Conservation (phyloP, 352 stramenopile genomes). For the Achlya hypogyna region DNA sequence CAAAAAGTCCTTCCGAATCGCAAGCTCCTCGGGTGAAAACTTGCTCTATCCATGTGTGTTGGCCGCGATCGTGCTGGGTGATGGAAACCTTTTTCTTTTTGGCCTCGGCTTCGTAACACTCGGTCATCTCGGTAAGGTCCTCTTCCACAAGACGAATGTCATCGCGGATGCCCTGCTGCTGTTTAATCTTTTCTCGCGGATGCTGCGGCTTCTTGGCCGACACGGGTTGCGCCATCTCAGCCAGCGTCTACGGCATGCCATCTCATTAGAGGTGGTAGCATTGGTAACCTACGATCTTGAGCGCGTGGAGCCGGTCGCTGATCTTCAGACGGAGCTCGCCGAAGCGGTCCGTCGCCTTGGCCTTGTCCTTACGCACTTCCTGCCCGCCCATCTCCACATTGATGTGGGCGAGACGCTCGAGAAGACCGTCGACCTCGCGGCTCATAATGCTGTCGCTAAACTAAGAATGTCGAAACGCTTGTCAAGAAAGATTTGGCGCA, state of each 20-base stretch:
- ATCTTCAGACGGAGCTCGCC: conserved; percentile 76
- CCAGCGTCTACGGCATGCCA: conserved; percentile 36
- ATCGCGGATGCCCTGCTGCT: conserved; percentile 72
- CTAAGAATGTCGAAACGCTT: not conserved
- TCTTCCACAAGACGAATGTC: conserved; percentile 62
- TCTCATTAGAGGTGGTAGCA: not conserved
- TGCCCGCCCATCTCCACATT: conserved; percentile 74
- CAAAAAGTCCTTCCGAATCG: conserved; percentile 71
- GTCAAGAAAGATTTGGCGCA: not conserved
- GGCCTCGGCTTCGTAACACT: conserved; percentile 54
- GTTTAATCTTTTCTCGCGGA: conserved; percentile 63
- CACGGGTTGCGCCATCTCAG: conserved; percentile 46
- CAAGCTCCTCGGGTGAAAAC: conserved; percentile 56
- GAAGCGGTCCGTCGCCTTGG: conserved; percentile 56
- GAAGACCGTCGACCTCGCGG: conserved; percentile 54
- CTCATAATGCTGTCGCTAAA: conserved; percentile 8
- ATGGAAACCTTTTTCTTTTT: conserved; percentile 72
- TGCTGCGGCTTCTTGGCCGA: conserved; percentile 55
- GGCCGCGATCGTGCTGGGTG: not conserved
- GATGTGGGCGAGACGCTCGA: conserved; percentile 64
- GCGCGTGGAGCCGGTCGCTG: conserved; percentile 57
- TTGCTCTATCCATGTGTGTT: conserved; percentile 39
- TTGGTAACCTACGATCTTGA: conserved; percentile 53
- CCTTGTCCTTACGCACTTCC: conserved; percentile 58
- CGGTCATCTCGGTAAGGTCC: conserved; percentile 65